A percentile compares a stretch with the other conserved stretches of the same genome.
Evolutionary conservation across 768 basidiomycete species (phyloP).

Genomic region (Russula brevipes): DNA sequence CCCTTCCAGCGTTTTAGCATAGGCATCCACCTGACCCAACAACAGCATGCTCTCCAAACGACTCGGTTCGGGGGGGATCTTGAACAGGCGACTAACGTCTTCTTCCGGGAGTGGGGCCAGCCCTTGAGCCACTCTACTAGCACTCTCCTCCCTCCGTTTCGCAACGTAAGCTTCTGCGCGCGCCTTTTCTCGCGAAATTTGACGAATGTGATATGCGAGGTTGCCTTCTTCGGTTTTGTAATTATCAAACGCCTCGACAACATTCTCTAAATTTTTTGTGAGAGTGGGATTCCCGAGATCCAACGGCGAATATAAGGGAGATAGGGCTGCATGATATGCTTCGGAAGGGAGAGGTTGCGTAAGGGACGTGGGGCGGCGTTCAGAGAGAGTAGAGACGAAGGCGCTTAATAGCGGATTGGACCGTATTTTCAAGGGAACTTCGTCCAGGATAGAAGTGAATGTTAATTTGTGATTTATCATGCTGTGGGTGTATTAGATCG

Average conservation of each 20-base stretch:
- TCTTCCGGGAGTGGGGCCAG: conserved; percentile 84
- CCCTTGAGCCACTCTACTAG: conserved; percentile 70
- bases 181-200: conserved; percentile 79
- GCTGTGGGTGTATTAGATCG: conserved; percentile 36
- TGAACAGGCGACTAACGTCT: conserved; percentile 77
- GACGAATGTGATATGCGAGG: conserved; percentile 79
- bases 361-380: conserved; percentile 39
- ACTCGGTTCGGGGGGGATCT: conserved; percentile 83
- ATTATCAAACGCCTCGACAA: conserved; percentile 78
- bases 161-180: conserved; percentile 74
- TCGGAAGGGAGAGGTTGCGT: conserved; percentile 37
- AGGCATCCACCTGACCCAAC: conserved; percentile 82
- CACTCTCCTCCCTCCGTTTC: conserved; percentile 89
- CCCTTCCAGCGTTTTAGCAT: conserved; percentile 70
- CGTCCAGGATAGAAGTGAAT: conserved; percentile 80
- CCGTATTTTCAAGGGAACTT: conserved; percentile 80
- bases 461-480: conserved; percentile 75
- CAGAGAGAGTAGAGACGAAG: conserved; percentile 63
- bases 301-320: conserved; percentile 61
- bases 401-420: conserved; percentile 75
- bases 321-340: conserved; percentile 35
- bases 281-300: conserved; percentile 66
- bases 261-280: conserved; percentile 73
- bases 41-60: conserved; percentile 82
- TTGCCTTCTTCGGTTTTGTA: conserved; percentile 92